Evolutionary conservation across 1,139 yeast genomes (phyloP).

Genomic region (Lodderomyces parapsilosis): DNA sequence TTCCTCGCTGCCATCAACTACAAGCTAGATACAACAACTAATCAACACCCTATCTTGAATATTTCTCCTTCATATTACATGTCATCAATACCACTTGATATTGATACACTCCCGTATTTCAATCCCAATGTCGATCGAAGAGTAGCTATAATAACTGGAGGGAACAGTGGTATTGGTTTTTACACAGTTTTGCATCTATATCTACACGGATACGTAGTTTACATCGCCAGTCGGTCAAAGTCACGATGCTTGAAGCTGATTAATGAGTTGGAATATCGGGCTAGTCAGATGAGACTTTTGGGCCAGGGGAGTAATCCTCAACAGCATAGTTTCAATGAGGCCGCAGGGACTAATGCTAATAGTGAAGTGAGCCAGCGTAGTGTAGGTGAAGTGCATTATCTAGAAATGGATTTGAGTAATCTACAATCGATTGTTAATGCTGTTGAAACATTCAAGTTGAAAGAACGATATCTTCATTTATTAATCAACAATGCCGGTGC

Average conservation of each 20-base stretch:
- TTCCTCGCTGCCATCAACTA: no score
- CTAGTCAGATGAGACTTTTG: constrained; percentile 27
- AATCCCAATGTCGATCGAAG: constrained; percentile 45
- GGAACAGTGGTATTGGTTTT: constrained; percentile 79
- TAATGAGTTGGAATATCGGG: constrained; percentile 53
- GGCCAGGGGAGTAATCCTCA: not conserved
- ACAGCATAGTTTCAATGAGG: not conserved
- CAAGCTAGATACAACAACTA: not conserved
- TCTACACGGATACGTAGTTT: constrained; percentile 74
- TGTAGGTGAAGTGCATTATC: constrained; percentile 57
- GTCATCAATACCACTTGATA: constrained; percentile 18
- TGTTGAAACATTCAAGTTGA: constrained; percentile 43
- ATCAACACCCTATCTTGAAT: constrained; percentile 3
- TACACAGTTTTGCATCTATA: constrained; percentile 72
- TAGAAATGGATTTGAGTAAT: constrained; percentile 64
- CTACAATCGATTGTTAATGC: constrained; percentile 59
- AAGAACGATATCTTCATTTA: constrained; percentile 57
- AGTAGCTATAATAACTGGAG: constrained; percentile 76
- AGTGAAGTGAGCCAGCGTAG: constrained; percentile 18
- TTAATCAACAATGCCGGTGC: constrained; percentile 81
- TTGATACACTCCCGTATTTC: constrained; percentile 33
- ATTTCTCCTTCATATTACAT: constrained; percentile 1
- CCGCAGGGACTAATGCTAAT: not conserved
- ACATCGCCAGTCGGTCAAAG: constrained; percentile 67
- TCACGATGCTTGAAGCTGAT: constrained; percentile 58